These are phyloP conservation scores for Solanum tacnaense DNA, from an alignment of 257 asterid genomes.

Conservation along the genomic window DNA sequence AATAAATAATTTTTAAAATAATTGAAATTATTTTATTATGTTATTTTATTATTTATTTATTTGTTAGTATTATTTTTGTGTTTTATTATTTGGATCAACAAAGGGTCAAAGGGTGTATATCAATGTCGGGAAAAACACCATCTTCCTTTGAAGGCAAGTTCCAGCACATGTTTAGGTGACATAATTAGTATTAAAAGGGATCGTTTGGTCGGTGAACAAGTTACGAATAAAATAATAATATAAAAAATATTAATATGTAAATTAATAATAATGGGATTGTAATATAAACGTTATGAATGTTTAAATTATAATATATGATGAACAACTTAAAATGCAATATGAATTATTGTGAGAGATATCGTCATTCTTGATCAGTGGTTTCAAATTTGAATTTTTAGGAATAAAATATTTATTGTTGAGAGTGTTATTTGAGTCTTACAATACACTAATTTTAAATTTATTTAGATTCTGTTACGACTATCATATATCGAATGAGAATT, in stretches of 20 bases:
- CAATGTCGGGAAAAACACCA: not conserved
- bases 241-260: no score
- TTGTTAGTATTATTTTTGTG: not conserved
- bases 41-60: not conserved
- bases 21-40: not conserved
- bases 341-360: not conserved
- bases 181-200: not conserved
- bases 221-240: not conserved
- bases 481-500: fast-evolving
- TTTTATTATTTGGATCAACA: not conserved
- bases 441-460: no score
- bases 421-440: not conserved
- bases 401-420: not conserved
- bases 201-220: not conserved
- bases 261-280: not conserved
- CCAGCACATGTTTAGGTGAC: not conserved
- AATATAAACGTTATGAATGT: no score
- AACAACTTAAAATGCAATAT: no score
- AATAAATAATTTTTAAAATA: not conserved
- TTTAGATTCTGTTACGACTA: fast-evolving
- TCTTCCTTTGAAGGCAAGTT: not conserved
- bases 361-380: fast-evolving
- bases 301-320: no score
- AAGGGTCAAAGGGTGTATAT: not conserved
- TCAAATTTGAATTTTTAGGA: no score